Percentiles rank a stretch among this genome's conserved stretches.
Conservation (phyloP, 1,139 yeast species). For the Saccharomyces pastorianus region DNA sequence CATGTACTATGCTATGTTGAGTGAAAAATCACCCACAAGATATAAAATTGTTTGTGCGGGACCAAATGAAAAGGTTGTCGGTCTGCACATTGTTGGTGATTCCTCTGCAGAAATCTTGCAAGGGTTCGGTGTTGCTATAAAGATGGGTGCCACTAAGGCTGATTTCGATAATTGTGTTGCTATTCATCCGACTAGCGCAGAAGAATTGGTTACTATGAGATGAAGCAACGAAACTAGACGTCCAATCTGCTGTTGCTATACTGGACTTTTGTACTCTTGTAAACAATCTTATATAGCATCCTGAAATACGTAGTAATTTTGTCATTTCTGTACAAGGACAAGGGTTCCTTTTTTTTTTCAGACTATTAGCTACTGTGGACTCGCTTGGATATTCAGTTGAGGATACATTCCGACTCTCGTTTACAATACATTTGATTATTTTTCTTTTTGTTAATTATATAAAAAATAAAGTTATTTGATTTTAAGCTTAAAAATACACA, state of each 20-base stretch:
- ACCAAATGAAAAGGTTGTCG: constrained; percentile 84
- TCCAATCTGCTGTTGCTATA: neutral
- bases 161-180: constrained; percentile 96
- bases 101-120: constrained; percentile 85
- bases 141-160: constrained; percentile 95
- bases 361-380: too few relatives aligned
- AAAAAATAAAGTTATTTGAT: neutral
- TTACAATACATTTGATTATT: neutral
- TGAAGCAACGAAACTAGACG: constrained; percentile 25
- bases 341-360: neutral
- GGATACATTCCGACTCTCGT: neutral
- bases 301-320: neutral
- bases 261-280: neutral
- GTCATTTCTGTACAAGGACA: neutral
- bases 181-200: constrained; percentile 97
- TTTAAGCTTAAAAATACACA: neutral
- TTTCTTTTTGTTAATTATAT: neutral
- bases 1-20: constrained; percentile 89
- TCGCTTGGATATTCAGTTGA: neutral
- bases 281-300: neutral
- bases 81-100: constrained; percentile 89
- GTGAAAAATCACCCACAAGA: constrained; percentile 77
- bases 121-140: constrained; percentile 96
- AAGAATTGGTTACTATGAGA: constrained; percentile 85
- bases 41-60: constrained; percentile 80